Conservation (phyloP, 2,329 filamentous ascomycete species). For the Aspergillus sp. region DNA sequence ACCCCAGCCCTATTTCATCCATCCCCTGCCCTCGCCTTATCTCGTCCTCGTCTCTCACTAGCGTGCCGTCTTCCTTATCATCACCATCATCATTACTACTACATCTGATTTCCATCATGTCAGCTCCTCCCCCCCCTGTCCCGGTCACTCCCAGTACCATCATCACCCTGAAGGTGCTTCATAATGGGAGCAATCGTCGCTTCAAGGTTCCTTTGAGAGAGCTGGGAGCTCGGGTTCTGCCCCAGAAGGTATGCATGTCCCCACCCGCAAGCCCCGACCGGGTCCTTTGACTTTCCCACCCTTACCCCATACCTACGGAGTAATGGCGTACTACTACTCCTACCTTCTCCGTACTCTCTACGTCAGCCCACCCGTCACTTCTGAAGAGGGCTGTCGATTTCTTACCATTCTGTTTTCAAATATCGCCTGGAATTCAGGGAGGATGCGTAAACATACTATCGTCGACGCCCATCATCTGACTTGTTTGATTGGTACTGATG, state of each 20-base stretch:
- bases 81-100: not conserved
- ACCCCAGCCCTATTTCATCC: not conserved
- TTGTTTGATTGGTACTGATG: constrained; percentile 13
- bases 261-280: constrained; percentile 32
- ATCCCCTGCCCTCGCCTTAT: not conserved
- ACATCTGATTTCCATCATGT: constrained; percentile 22
- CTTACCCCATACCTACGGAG: not conserved
- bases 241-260: constrained; percentile 71
- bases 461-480: no score
- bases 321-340: not conserved
- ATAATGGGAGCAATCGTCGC: constrained; percentile 72
- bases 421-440: not conserved
- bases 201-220: constrained; percentile 90
- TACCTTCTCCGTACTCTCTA: not conserved
- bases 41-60: constrained; percentile 8
- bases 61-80: constrained; percentile 10
- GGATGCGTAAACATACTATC: not conserved
- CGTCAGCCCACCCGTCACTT: not conserved
- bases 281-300: not conserved
- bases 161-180: constrained; percentile 82
- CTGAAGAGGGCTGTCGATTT: not conserved
- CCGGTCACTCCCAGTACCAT: constrained; percentile 64
- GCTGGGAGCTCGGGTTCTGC: constrained; percentile 70
- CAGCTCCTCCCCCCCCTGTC: constrained; percentile 41
- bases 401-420: not conserved